Evolutionary conservation across 2,329 filamentous ascomycete genomes (phyloP), one percentile per base, ranked within the genome.

Genomic region (Grosmannia penicillata): DNA sequence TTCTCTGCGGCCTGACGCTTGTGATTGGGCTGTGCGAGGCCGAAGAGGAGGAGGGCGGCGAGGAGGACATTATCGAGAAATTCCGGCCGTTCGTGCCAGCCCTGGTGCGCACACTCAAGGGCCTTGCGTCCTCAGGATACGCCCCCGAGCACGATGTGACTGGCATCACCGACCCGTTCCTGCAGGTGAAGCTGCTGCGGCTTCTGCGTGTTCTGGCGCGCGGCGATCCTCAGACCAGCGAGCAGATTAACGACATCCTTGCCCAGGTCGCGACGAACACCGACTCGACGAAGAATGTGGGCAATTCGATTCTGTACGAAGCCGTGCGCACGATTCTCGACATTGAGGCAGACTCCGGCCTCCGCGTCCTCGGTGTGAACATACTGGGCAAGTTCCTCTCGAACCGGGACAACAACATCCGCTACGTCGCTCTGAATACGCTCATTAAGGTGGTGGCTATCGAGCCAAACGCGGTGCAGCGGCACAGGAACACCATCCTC

Each of bases 401-500:
- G n/a, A 98, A 98, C 65, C 79, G 89, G 50, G 91, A 98, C 61
- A 98, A 98, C 68, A 98, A 98, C 56, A 98, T 98, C 51, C 81
- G 91, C 58, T 98, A 98, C 54, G 91, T 98, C 37, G 91, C 91
- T 15, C 68, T 98, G 37, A 98, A 98, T 60, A 98, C 91, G 0
- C 66, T 98, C 36, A 93, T 95, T 62, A 96, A 95, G 60, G 91
- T 98, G 15, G 91, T 98, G 33, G 91, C 91, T 4, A 87, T 98
- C 35, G 91, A 98, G 56, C 91, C 91, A 13, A 96, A 96, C 55
- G 91, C 91, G 4, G 91, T 98, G 2, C 91, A 98, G 58, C 72
- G 91, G 54, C 91, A 98, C 58, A 77, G 93, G 39, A 98, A 96
- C 62, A 98, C 91, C 1, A 96, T 98, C 45, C 65, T 98, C 26